Percentiles rank a stretch among this genome's conserved stretches.
phyloP scores from a whole-genome alignment of 2,329 filamentous ascomycete genomes.

The Juglanconis oblonga region DNA sequence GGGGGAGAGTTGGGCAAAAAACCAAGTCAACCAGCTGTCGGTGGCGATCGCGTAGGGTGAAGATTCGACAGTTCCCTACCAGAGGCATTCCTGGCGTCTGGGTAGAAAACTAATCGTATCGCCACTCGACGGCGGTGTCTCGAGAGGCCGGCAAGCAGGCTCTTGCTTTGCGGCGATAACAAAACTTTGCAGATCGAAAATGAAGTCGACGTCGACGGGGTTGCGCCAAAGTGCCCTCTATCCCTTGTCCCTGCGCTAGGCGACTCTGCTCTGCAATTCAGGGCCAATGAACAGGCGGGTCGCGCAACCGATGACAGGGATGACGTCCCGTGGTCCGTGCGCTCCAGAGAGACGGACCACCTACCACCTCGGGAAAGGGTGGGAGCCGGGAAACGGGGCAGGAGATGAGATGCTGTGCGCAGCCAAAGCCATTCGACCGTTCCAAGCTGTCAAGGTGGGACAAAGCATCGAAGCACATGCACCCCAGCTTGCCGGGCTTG shows the following conservation, averaged over 20 bases:
- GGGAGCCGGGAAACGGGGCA: neutral
- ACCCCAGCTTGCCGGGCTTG: too few relatives aligned
- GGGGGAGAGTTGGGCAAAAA: neutral
- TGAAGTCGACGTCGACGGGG: too few relatives aligned
- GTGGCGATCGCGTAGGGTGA: neutral
- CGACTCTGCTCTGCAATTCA: neutral
- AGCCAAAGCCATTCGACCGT: neutral
- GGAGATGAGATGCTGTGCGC: neutral
- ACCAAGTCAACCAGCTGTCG: neutral
- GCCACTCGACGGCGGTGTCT: too few relatives aligned
- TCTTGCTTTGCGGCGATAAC: neutral
- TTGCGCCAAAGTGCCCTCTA: neutral
- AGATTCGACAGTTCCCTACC: too few relatives aligned
- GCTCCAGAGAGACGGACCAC: neutral
- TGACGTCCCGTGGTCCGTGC: neutral
- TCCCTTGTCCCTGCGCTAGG: constrained; percentile 10
- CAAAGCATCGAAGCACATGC: too few relatives aligned
- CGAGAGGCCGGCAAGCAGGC: neutral
- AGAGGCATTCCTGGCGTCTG: too few relatives aligned
- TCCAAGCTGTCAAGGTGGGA: neutral
- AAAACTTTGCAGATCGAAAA: neutral
- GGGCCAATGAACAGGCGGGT: neutral
- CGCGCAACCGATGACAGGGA: neutral
- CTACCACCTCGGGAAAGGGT: too few relatives aligned
- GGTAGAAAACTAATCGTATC: too few relatives aligned